Evolutionary conservation across 2,329 filamentous ascomycete species (phyloP).

Genomic region (Exophiala sp.): DNA sequence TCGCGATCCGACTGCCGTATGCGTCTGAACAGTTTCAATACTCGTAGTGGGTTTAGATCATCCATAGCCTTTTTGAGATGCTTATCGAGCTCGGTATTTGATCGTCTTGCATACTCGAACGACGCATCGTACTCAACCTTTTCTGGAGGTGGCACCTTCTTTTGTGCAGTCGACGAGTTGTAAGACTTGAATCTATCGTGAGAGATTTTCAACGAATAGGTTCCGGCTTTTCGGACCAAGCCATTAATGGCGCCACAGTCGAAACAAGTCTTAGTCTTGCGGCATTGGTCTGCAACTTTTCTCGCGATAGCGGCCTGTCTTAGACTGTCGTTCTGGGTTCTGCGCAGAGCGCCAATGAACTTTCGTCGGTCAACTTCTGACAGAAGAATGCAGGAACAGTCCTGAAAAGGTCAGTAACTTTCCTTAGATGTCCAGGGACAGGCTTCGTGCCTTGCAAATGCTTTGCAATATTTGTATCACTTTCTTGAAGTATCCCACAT

Average conservation of each 20-base stretch:
- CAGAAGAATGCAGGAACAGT: slow-evolving; percentile 80
- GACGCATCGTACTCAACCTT: slow-evolving; percentile 84
- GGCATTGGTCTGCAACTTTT: slow-evolving; percentile 82
- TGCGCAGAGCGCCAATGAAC: slow-evolving; percentile 76
- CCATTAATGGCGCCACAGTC: slow-evolving; percentile 82
- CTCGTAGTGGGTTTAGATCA: slow-evolving; percentile 83
- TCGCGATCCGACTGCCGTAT: slow-evolving; percentile 85
- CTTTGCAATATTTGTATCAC: slow-evolving; percentile 88
- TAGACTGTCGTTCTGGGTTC: slow-evolving; percentile 80
- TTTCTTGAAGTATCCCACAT: slow-evolving; percentile 93
- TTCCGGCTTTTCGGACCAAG: slow-evolving; percentile 81
- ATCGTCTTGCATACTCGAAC: slow-evolving; percentile 73
- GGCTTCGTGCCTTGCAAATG: slow-evolving; percentile 69
- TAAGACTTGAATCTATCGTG: slow-evolving; percentile 89
- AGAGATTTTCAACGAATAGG: slow-evolving; percentile 79
- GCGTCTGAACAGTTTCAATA: slow-evolving; percentile 86
- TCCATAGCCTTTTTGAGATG: slow-evolving; percentile 90
- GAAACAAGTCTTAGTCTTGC: slow-evolving; percentile 78
- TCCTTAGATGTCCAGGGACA: slow-evolving; percentile 2
- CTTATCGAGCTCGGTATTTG: slow-evolving; percentile 80
- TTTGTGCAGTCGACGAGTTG: slow-evolving; percentile 81
- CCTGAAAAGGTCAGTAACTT: slow-evolving; percentile 39
- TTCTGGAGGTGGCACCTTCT: slow-evolving; percentile 76
- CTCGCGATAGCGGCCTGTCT: slow-evolving; percentile 80
- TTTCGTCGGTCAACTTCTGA: slow-evolving; percentile 72